These are phyloP conservation scores for Calonectria naviculata DNA, from an alignment of 2,329 filamentous ascomycete genomes.

Conservation along the genomic window DNA sequence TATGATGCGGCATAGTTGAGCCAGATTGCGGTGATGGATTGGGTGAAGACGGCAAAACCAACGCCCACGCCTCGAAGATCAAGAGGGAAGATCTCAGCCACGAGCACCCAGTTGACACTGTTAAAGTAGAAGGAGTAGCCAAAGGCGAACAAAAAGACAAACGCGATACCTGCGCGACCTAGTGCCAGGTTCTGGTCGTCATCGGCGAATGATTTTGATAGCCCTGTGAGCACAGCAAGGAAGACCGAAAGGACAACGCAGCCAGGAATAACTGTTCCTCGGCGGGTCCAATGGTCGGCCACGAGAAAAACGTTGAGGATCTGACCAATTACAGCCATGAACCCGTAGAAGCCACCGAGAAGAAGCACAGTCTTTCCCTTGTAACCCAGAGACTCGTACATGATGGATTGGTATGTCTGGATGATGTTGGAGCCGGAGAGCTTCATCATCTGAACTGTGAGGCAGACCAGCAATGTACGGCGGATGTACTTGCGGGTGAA, in stretches of 20 bases:
- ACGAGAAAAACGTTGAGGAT: conserved; percentile 45
- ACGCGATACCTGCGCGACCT: conserved; percentile 41
- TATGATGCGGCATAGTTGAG: conserved; percentile 41
- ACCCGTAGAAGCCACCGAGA: conserved; percentile 57
- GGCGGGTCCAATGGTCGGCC: conserved; percentile 44
- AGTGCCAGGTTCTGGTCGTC: conserved; percentile 29
- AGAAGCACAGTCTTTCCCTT: conserved; percentile 59
- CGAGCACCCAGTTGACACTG: conserved; percentile 44
- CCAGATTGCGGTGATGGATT: conserved; percentile 45
- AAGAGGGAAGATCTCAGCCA: conserved; percentile 43
- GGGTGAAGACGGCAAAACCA: conserved; percentile 41
- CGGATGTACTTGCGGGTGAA: conserved; percentile 44
- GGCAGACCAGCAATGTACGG: conserved; percentile 40
- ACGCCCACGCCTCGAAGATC: conserved; percentile 40
- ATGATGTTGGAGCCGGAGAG: conserved; percentile 44
- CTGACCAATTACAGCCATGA: conserved; percentile 47
- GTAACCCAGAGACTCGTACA: conserved; percentile 57
- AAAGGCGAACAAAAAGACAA: conserved; percentile 47
- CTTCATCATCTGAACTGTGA: conserved; percentile 45
- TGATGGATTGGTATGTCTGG: conserved; percentile 47
- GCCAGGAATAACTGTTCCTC: conserved; percentile 12
- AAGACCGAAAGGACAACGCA: conserved; percentile 4
- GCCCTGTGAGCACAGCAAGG: conserved; percentile 12
- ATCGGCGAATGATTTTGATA: conserved; percentile 25
- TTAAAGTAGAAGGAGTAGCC: conserved; percentile 48